Base-by-base conservation (phyloP, 2,329 filamentous ascomycete genomes). In the Paraphaeosphaeria minitans region DNA sequence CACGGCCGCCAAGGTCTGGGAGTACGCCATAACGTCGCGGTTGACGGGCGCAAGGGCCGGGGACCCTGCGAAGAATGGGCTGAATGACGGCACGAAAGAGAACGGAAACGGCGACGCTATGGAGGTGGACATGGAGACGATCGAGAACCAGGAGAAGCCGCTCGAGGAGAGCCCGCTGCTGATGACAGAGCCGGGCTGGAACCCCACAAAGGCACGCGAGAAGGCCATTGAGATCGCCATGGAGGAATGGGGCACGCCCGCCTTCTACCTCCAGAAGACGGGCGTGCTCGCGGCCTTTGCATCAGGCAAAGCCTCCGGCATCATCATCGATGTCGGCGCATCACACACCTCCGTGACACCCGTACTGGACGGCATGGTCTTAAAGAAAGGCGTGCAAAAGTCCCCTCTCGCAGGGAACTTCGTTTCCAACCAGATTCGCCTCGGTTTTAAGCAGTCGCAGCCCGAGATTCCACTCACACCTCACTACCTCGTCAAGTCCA, bases 181-280 rank as follows among this genome's bases (percentile, higher is more conserved):
- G 59, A 89, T 99, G 86, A 97, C 92, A 0, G 95, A 99, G 79
- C 91, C 93, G 14, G 90, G 92, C 12, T 98, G 94, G 93, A 98
- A 97, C 78, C 85, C 88, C 27, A 79, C 86, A 45, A 97, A 97
- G 81, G 87, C 90, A 60, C 85, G 96, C 60, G 95, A 99, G 80
- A 96, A 95, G 85, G 89, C 90, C 42, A 94, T 97, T 70, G 95
- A 99, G 80, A 88, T 98, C 63, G 93, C 92, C 59, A 97, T 99
- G 89, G 95, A 99, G 83, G 91, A 88, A 73, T 99, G 95, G 93
- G 93, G 92, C 29, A 90, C 90, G 56, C 95, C 95, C 19, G 95
- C 95, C 5, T 98, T 97, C 78, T 99, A 94, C 85, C 83, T 98
- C 61, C 92, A 92, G 63, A 88, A 92, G 72, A 96, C 89, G 54